phyloP scores from a whole-genome alignment of 2,329 filamentous ascomycete genomes.

The Gaeumannomyces sp. region DNA sequence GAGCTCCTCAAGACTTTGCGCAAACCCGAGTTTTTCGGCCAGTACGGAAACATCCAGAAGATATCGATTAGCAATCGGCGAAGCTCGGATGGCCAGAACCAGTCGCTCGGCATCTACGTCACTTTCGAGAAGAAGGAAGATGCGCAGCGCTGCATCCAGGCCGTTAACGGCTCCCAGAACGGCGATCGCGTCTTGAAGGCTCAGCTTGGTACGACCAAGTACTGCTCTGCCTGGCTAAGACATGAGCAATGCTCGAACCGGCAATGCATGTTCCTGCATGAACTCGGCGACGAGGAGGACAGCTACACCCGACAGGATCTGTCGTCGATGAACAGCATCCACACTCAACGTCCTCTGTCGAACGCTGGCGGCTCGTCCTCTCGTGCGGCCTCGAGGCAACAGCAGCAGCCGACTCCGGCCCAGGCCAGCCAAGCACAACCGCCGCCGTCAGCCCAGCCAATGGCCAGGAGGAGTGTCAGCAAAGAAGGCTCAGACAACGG shows the following conservation, averaged over 20 bases:
- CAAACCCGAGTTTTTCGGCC: conserved; percentile 89
- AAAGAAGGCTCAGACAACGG: conserved; percentile 67
- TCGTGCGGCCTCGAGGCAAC: conserved; percentile 48
- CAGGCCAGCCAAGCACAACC: conserved; percentile 25
- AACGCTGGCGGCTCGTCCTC: conserved; percentile 42
- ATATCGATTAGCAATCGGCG: conserved; percentile 98
- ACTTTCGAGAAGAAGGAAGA: conserved; percentile 91
- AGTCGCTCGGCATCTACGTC: conserved; percentile 96
- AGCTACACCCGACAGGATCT: conserved; percentile 93
- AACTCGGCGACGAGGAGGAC: conserved; percentile 96
- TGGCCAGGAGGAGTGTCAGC: conserved; percentile 70
- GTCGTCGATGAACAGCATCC: conserved; percentile 88
- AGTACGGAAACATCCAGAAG: conserved; percentile 97
- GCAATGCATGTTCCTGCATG: conserved; percentile 96
- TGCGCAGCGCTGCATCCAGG: conserved; percentile 80
- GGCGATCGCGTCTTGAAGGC: conserved; percentile 79
- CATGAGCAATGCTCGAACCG: conserved; percentile 93
- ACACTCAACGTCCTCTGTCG: conserved; percentile 64
- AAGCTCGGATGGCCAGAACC: conserved; percentile 65
- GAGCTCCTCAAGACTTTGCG: conserved; percentile 85
- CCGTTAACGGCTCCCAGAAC: conserved; percentile 88
- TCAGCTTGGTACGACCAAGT: conserved; percentile 86
- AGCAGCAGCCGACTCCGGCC: conserved; percentile 29
- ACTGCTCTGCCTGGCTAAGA: conserved; percentile 93
- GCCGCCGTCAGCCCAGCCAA: conserved; percentile 46